Percentiles rank a stretch among this genome's conserved stretches.
These are phyloP conservation scores for Angophora floribunda DNA, from an alignment of 345 rosid genomes.

Conservation along the genomic window DNA sequence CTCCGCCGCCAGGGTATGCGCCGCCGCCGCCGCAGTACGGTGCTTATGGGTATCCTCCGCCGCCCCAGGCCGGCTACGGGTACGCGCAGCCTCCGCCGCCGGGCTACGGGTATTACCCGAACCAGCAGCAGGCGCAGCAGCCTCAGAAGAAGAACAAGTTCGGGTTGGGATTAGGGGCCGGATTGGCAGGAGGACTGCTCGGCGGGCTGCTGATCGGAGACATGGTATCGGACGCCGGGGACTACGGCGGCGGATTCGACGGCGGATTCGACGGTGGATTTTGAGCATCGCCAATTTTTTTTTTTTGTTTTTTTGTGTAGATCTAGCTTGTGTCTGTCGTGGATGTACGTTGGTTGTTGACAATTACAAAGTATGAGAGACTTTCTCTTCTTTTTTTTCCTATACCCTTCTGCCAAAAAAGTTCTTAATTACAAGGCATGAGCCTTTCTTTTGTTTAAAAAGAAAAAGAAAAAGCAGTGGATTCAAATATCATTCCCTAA, in stretches of 20 bases:
- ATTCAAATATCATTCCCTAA: background rate
- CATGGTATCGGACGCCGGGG: conserved; percentile 41
- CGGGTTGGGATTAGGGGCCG: conserved; percentile 63
- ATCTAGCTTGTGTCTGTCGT: background rate
- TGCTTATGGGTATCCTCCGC: conserved; percentile 23
- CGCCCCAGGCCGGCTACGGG: conserved; percentile 9
- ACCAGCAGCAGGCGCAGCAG: conserved; percentile 28
- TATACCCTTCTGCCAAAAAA: background rate
- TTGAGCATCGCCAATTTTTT: background rate
- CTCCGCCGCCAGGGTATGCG: conserved; percentile 18
- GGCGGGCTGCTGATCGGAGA: conserved; percentile 76
- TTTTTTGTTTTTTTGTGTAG: background rate
- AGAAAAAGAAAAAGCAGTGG: too few species aligned
- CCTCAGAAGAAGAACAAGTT: conserved; percentile 42
- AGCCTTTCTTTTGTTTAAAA: too few species aligned
- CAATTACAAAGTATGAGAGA: background rate
- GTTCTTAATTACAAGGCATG: too few species aligned
- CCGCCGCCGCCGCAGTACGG: conserved; percentile 5
- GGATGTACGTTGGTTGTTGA: background rate
- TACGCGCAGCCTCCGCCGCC: conserved; percentile 27
- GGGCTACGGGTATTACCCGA: conserved; percentile 17
- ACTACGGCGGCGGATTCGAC: conserved; percentile 16
- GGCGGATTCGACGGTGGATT: conserved; percentile 32
- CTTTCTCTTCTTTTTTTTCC: too few species aligned
- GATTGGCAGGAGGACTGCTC: conserved; percentile 61